Evolutionary conservation across 805 yeast species (phyloP), one percentile per base, ranked within the genome.

Genomic region (Maudiozyma barnettii): DNA sequence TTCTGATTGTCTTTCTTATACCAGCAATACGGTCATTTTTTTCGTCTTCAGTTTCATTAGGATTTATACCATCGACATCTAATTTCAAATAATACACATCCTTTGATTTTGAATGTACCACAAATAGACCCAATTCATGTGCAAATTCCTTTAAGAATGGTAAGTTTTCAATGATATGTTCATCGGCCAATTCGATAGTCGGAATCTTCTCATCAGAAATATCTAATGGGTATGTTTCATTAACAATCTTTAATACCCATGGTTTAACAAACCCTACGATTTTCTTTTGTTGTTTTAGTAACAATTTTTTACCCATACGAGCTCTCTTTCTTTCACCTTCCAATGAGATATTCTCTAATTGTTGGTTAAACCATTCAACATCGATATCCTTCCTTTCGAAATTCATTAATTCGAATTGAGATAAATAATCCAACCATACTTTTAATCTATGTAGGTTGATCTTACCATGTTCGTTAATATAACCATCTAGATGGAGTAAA

Each of bases 341-440:
- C 41, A 81, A 68, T 5, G 91, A 83, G 48, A 85, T 79, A 58
- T 82, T 82, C 54, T 85, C 95, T 51, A 91, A 74, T 59, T 85
- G 85, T 58, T 82, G 76, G 66, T 88, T 88, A 66, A 88, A 87
- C 96, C 96, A 90, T 51, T 84, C 93, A 31, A 86, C 79, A 64
- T 90, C 96, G 47, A 87, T 71, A 51, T 84, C 86, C 45, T 81
- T 80, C 53, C 76, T 81, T 66, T 93, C 98, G 59, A 91, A 93
- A 61, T 84, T 82, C 64, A 83, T 85, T 53, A 81, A 69, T 65
- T 93, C 99, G 59, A 90, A 89, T 52, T 78, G 76, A 5, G 93
- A 78, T 45, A 93, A 68, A 54, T 78, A 77, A 36, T 81, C 78
- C 43, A 93, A 71, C 91, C 96, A 88, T 38, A 78, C 64, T 20